phyloP scores from a whole-genome alignment of 768 basidiomycete genomes.

The Phlebiopsis gigantea region DNA sequence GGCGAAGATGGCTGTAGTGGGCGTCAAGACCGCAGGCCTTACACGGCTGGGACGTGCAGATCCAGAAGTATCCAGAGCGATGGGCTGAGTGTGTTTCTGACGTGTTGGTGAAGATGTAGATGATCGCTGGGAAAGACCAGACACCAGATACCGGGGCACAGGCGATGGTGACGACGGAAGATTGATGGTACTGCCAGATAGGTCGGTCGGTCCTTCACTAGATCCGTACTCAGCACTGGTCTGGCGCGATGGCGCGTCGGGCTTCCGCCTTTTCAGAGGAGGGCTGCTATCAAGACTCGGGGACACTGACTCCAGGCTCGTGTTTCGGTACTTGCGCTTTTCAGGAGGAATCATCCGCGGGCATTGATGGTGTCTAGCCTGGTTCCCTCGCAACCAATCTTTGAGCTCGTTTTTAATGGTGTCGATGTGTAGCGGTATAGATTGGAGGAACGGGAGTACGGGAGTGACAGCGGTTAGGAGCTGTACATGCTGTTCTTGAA shows the following conservation, averaged over 20 bases:
- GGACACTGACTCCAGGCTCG: background rate
- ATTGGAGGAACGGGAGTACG: conserved; percentile 55
- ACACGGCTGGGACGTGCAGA: background rate
- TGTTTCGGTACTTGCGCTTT: background rate
- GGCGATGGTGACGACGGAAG: background rate
- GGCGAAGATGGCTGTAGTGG: background rate
- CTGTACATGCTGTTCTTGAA: conserved; percentile 59
- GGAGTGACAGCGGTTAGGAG: conserved; percentile 52
- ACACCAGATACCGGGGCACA: background rate
- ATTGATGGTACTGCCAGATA: background rate
- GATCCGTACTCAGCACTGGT: background rate
- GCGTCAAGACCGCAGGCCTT: background rate
- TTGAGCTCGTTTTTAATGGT: conserved; percentile 20
- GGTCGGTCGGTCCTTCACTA: background rate
- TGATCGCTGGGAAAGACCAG: background rate
- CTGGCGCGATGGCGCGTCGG: too few relatives aligned
- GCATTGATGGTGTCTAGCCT: background rate
- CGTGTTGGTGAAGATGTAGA: background rate
- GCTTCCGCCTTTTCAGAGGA: background rate
- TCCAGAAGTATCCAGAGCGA: background rate
- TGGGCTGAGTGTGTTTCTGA: background rate
- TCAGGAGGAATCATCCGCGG: background rate
- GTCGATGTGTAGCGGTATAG: conserved; percentile 54
- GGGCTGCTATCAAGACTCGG: background rate
- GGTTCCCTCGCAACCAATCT: conserved; percentile 16